Base-by-base conservation (phyloP, 176 grass and related monocot species). In the Tillandsia fasciculata region DNA sequence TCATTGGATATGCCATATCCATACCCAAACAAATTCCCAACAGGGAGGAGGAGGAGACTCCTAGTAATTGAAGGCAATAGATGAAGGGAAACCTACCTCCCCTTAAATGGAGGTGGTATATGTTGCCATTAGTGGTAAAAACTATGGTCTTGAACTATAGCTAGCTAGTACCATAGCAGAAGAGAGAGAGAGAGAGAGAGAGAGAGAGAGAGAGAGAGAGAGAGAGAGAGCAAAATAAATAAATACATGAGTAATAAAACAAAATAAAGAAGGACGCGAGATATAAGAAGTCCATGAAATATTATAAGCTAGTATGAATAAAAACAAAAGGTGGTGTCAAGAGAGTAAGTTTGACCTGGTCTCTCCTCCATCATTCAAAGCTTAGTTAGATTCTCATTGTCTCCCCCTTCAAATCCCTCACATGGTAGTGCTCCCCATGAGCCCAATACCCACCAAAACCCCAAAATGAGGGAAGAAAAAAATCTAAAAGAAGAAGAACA, bases 321-420 rank as follows among this genome's bases (percentile, higher is more conserved):
- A 85, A 79, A 90, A 89, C 79, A 96, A 92, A 87, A 14, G 42
- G 50, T 52, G 69, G 76, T 23, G 52, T 24, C 73, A 83, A 81
- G 76, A 71, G 72, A 18, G 83, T 87, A 93, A 69, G 79, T 85
- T 93, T 82, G 94, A 90, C 86, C 83, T 75, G 81, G 4, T 82
- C 87, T 69, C 81, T 66, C 84, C 72, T 88, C 87, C 82, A 99
- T 89, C 86, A 97, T 85, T 83, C 89, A 79, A 84, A 78, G 82
- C 87, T 77, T 75, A 80, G 83, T 68, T 88, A 99, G 94, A 99
- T 99, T 99, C 90, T 82, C 82, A 82, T 76, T 93, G 94, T 99
- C 94, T 93, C 89, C 86, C 84, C 73, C 81, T 82, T 85, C 56
- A 82, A 84, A 90, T 83, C 78, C 48, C 72, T 80, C 94, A 93